Evolutionary conservation across 345 rosid species (phyloP).

Genomic region (Syzygium oleosum): DNA sequence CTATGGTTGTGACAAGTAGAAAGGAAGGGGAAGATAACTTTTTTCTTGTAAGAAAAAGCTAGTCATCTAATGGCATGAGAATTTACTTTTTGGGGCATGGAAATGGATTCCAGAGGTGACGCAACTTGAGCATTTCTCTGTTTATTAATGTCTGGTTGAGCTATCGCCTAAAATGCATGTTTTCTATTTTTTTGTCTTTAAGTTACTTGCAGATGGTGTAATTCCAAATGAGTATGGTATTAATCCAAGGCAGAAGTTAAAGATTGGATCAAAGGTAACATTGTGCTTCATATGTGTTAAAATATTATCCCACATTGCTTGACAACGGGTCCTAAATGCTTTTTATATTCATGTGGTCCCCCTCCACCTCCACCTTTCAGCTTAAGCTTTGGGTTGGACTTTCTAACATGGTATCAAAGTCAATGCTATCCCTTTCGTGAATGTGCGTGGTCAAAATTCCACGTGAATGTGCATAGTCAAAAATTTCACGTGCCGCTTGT

Average conservation of each 20-base stretch:
- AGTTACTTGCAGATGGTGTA: slow-evolving; percentile 95
- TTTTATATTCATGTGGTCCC: no score
- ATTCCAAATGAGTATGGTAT: slow-evolving; percentile 97
- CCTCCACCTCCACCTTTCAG: no score
- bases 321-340: no score
- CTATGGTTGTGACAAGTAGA: neutral
- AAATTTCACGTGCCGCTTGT: no score
- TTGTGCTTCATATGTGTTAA: neutral
- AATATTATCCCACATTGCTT: no score
- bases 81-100: neutral
- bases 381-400: no score
- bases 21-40: neutral
- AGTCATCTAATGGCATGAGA: neutral
- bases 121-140: neutral
- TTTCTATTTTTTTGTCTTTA: slow-evolving; percentile 22
- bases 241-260: slow-evolving; percentile 90
- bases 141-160: neutral
- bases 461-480: no score
- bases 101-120: neutral
- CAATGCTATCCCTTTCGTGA: no score
- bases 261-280: slow-evolving; percentile 90
- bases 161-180: neutral
- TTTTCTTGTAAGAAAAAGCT: neutral
- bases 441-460: no score
- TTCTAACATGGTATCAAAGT: no score